Conservation (phyloP, 169 alveolate species). For the Cystoisospora suis region DNA sequence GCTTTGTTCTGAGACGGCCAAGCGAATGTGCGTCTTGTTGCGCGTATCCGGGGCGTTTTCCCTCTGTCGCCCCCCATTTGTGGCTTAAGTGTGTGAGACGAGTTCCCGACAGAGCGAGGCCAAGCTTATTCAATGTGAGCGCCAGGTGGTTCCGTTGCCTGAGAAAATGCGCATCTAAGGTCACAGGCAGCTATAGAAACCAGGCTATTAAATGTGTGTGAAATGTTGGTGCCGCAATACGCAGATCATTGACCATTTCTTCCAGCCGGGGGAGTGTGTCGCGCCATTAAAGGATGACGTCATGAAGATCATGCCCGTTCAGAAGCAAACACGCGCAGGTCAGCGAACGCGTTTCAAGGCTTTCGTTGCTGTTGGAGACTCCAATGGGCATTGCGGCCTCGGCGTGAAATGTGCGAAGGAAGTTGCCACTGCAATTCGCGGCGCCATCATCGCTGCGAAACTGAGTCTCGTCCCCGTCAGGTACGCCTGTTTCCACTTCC, state of each 20-base stretch:
- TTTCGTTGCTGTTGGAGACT: conserved; percentile 97
- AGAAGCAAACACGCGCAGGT: conserved; percentile 99
- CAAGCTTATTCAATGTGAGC: no score
- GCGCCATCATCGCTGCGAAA: conserved; percentile 99
- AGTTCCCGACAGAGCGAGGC: no score
- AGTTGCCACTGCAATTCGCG: conserved; percentile 99
- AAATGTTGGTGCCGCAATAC: no score
- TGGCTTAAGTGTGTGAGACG: no score
- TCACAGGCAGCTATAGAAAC: no score
- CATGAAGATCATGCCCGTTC: conserved; percentile 99
- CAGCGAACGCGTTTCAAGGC: conserved; percentile 99
- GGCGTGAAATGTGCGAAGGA: conserved; percentile 96
- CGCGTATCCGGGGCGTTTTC: no score
- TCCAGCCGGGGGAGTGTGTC: conserved; percentile 83
- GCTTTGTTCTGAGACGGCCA: conserved; percentile 30
- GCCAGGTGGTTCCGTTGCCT: no score
- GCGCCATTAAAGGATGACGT: conserved; percentile 96
- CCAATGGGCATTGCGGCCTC: conserved; percentile 76
- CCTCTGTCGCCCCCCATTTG: no score
- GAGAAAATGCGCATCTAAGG: no score
- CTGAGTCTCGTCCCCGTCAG: conserved; percentile 98
- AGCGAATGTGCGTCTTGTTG: not conserved
- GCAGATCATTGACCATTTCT: conserved; percentile 90
- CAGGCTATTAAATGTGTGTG: no score
- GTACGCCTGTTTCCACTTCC: conserved; percentile 9